These are phyloP conservation scores for Suhomyces kilbournensis DNA, from an alignment of 805 yeast genomes.

Conservation along the genomic window DNA sequence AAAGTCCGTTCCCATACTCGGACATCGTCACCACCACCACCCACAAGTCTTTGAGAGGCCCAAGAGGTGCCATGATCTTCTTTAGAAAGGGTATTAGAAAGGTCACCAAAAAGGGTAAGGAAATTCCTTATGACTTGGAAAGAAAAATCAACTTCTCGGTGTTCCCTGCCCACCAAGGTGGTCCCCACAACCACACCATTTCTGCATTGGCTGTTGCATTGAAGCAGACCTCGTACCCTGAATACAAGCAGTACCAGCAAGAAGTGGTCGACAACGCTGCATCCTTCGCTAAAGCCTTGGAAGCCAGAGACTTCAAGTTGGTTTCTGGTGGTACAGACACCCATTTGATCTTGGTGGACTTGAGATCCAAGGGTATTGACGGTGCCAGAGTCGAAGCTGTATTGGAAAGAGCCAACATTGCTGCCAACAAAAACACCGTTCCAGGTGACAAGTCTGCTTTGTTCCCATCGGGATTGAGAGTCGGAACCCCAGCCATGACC, in stretches of 20 bases:
- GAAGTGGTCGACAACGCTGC: conserved; percentile 88
- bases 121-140: conserved; percentile 86
- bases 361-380: conserved; percentile 46
- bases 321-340: conserved; percentile 97
- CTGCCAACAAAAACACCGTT: conserved; percentile 94
- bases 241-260: conserved; percentile 84
- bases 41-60: conserved; percentile 98
- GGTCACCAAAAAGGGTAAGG: conserved; percentile 89
- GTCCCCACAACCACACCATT: conserved; percentile 99
- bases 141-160: conserved; percentile 95
- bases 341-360: conserved; percentile 88
- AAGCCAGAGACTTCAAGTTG: conserved; percentile 67
- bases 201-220: conserved; percentile 96
- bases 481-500: conserved; percentile 98
- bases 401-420: conserved; percentile 90
- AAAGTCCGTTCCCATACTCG: conserved; percentile 94
- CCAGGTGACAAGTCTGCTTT: conserved; percentile 97
- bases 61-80: conserved; percentile 99
- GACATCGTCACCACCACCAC: conserved; percentile 98
- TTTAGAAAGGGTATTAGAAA: conserved; percentile 94
- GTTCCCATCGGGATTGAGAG: conserved; percentile 95
- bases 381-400: conserved; percentile 49
- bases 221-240: conserved; percentile 89
- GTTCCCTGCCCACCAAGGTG: conserved; percentile 99
- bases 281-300: conserved; percentile 73